phyloP scores from a whole-genome alignment of 768 basidiomycete species.

The Boletus subcaerulescens region DNA sequence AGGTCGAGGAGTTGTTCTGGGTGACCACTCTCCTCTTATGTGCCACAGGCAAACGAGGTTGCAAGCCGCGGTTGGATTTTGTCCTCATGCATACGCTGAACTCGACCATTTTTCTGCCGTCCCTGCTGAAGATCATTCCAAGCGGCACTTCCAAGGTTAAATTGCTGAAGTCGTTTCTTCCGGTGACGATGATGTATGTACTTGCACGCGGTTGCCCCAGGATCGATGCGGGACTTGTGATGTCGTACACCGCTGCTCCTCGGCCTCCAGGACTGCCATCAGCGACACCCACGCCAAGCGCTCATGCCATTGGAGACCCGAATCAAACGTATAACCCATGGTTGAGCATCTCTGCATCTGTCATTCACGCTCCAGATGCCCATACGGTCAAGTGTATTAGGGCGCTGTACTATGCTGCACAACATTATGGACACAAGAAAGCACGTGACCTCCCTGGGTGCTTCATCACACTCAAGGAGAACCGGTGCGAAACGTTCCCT shows the following conservation, averaged over 20 bases:
- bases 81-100: slow-evolving; percentile 61
- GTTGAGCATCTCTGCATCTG: slow-evolving; percentile 45
- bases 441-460: slow-evolving; percentile 43
- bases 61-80: slow-evolving; percentile 51
- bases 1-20: slow-evolving; percentile 52
- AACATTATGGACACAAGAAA: slow-evolving; percentile 42
- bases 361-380: slow-evolving; percentile 48
- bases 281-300: background rate
- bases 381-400: slow-evolving; percentile 52
- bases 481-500: slow-evolving; percentile 41
- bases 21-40: slow-evolving; percentile 45
- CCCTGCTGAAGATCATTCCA: slow-evolving; percentile 34
- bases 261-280: slow-evolving; percentile 33
- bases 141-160: slow-evolving; percentile 39
- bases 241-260: slow-evolving; percentile 43
- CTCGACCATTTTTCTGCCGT: slow-evolving; percentile 48
- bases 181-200: slow-evolving; percentile 35
- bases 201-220: slow-evolving; percentile 51
- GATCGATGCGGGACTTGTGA: slow-evolving; percentile 45
- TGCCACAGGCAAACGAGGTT: slow-evolving; percentile 43
- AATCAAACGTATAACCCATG: slow-evolving; percentile 47
- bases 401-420: slow-evolving; percentile 46
- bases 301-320: slow-evolving; percentile 36
- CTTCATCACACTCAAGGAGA: slow-evolving; percentile 30
- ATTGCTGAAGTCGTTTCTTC: slow-evolving; percentile 44